phyloP scores from a whole-genome alignment of 2,329 filamentous ascomycete species.

The Paecilomyces fulvus region DNA sequence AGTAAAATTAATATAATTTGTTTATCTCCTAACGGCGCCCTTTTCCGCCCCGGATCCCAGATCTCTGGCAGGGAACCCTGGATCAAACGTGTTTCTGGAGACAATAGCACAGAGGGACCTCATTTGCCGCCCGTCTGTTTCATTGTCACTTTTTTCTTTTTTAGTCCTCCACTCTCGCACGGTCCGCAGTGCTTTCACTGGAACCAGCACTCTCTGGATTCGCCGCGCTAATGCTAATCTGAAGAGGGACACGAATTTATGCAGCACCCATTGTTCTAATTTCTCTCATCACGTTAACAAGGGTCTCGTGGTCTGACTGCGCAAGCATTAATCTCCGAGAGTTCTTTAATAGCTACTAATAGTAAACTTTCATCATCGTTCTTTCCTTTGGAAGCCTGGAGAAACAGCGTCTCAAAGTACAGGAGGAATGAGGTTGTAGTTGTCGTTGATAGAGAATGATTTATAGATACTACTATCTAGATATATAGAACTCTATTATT shows the following conservation, averaged over 20 bases:
- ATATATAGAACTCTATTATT: neutral
- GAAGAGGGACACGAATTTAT: neutral
- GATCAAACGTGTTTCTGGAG: neutral
- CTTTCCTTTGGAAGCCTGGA: neutral
- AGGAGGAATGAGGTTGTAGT: too few species aligned
- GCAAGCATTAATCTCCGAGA: neutral
- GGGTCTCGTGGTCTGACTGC: neutral
- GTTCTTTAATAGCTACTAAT: too few species aligned
- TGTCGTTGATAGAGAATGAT: too few species aligned
- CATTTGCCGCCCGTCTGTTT: neutral
- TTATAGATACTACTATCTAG: too few species aligned
- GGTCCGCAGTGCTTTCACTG: neutral
- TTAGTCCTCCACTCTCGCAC: neutral
- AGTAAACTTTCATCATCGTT: neutral
- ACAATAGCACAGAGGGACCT: neutral
- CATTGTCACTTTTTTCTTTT: neutral
- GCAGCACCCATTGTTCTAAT: too few species aligned
- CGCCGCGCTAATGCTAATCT: neutral
- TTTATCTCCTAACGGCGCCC: neutral
- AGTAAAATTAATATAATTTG: neutral
- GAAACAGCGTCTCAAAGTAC: too few species aligned
- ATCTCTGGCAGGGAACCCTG: neutral
- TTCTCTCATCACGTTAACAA: neutral
- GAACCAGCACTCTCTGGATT: neutral
- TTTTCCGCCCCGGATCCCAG: neutral